Evolutionary conservation across 495 filamentous ascomycete species (phyloP), one percentile per base, ranked within the genome.

Genomic region (Neurospora sp.): DNA sequence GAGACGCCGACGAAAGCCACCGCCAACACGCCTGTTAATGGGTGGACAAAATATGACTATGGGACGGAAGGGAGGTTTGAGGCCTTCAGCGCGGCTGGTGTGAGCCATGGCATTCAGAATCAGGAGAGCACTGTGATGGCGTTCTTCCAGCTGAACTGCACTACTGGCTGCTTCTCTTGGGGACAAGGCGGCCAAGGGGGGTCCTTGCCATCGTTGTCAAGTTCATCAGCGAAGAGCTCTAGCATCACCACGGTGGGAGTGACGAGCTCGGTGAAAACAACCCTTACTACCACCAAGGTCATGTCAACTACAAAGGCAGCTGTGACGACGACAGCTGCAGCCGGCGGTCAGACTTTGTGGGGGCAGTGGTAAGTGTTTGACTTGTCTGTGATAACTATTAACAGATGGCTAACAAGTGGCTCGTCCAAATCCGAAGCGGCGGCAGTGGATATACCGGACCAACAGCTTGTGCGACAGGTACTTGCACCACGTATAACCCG

Each of bases 31-130:
- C 84, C 85, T 11, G 59, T 83, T 38, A 72, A 27, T 6, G 80
- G 80, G 6, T 85, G 85, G 83, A 86, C 85, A 1, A 86, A 85
- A 73, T 83, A 81, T 27, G 78, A 83, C 2, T 88, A 87, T 77
- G 82, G 86, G 44, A 9, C 40, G 9, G 77, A 74, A 8, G 79
- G 83, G 27, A 83, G 80, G 77, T 79, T 88, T 14, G 79, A 86
- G 73, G 88, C 86, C 0, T 85, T 84, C 39, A 85, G 82, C 41
- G 87, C 86, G 5, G 77, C 71, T 4, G 85, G 85, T 16, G 87
- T 88, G 2, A 78, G 82, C 7, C 87, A 89, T 76, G 79, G 84
- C 72, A 84, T 88, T 71, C 82, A 79, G 71, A 85, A 85, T 18
- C 83, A 87, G 74, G 85, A 84, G 72, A 76, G 79, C 16, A 80